Base-by-base conservation (phyloP, 2,329 filamentous ascomycete species). In the Chalara sp. region DNA sequence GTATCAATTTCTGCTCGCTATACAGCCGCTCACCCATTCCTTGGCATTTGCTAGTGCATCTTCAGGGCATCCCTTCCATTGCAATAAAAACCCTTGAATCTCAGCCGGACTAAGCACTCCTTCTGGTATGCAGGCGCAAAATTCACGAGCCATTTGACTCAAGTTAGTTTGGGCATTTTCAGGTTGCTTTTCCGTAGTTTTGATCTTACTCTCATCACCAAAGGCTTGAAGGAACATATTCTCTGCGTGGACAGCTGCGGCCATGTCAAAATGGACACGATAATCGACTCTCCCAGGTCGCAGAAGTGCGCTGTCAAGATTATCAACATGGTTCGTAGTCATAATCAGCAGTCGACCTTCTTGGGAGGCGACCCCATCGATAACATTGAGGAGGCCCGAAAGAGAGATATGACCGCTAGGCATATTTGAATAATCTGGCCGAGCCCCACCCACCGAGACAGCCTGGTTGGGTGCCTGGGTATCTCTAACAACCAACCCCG, bases 261-360 rank as follows among this genome's bases (percentile, higher is more conserved):
- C 35, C 35, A 39, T 10, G 10, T 39, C 35, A 13, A 39, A 39
- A 13, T 10, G 35, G 35, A 39, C 35, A 39, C 35, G 35, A 10
- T 11, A 39, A 39, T 39, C 35, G 35, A 39, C 35, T 3, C 35
- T 39, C 3, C 35, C 35, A 13, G 35, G 35, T 10, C 35, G 35
- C 10, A 39, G 35, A 39, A 39, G 35, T 10, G 35, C 35, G 10
- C 10, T 53, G 84, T 86, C 54, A 1, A 96, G 78, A 41, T 87
- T 80, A 57, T 95, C 89, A 32, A 95, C 81, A 62, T 95, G 88
- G 63, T 96, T 97, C 2, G 92, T 96, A 0, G 92, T 97, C 52
- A 97, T 76, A 68, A 96, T 95, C 1, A 93, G 83, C 56, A 97
- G 87, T 48, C 92, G 82, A 71, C 96, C 91, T 67, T 96, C 92